These are phyloP conservation scores for Phyllostachys edulis DNA, from an alignment of 176 grass and related monocot genomes.

Conservation along the genomic window DNA sequence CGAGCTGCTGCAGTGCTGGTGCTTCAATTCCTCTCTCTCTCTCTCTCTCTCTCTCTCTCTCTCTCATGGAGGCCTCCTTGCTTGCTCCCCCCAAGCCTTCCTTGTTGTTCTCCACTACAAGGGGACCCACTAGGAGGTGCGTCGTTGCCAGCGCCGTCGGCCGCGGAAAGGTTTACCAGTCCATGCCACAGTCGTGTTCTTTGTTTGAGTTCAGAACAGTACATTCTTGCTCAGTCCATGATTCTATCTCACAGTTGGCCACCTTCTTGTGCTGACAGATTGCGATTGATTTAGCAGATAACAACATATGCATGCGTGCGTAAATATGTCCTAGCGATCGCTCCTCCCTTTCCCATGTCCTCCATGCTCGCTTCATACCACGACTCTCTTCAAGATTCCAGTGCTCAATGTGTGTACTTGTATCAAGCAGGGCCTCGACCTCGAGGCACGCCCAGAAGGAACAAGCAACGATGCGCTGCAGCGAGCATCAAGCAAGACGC, in stretches of 20 bases:
- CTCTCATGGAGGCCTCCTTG: conserved; percentile 42
- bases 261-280: too few species aligned
- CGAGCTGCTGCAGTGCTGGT: background rate
- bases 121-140: background rate
- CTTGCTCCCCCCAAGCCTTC: conserved; percentile 19
- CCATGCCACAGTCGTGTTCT: too few species aligned
- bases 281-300: too few species aligned
- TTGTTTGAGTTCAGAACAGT: too few species aligned
- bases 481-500: background rate
- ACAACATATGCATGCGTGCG: too few species aligned
- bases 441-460: background rate
- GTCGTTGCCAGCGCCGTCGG: background rate
- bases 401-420: background rate
- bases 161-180: background rate
- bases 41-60: too few species aligned
- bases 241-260: too few species aligned
- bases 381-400: background rate
- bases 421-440: background rate
- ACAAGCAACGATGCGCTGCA: background rate
- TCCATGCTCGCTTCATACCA: too few species aligned
- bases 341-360: too few species aligned
- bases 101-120: background rate
- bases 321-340: too few species aligned
- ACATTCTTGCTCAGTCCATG: too few species aligned
- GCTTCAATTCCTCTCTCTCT: too few species aligned